phyloP scores from a whole-genome alignment of 2,329 filamentous ascomycete species.

The Neopestalotiopsis sp. region DNA sequence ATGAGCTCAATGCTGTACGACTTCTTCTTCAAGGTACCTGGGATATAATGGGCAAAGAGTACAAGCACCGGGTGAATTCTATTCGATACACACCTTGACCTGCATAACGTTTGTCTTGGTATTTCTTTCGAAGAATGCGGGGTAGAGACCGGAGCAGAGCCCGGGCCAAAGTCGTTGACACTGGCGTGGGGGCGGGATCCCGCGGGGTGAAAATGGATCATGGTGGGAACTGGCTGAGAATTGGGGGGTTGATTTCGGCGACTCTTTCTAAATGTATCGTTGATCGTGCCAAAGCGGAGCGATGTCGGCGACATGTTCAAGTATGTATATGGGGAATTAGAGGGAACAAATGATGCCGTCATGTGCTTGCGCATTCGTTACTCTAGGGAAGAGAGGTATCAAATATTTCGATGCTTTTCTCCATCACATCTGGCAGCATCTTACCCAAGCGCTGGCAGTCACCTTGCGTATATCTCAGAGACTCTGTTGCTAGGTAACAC shows the following conservation, averaged over 20 bases:
- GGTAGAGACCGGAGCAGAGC: not conserved
- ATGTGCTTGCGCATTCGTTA: not conserved
- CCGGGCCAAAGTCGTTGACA: not conserved
- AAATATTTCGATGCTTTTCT: not conserved
- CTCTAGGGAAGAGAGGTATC: too few relatives aligned
- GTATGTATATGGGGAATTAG: not conserved
- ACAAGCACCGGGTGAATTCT: not conserved
- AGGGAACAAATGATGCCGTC: not conserved
- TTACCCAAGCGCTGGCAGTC: not conserved
- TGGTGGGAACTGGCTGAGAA: not conserved
- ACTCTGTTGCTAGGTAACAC: not conserved
- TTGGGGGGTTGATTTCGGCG: constrained; percentile 8
- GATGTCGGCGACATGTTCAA: constrained; percentile 7
- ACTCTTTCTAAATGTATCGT: not conserved
- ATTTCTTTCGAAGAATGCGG: not conserved
- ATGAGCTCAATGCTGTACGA: not conserved
- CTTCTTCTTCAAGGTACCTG: not conserved
- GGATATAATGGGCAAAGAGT: not conserved
- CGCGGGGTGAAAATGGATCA: not conserved
- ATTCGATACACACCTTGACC: not conserved
- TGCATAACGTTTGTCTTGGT: not conserved
- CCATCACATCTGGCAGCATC: not conserved
- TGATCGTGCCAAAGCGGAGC: constrained; percentile 6
- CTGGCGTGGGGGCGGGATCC: constrained; percentile 10
- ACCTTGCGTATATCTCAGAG: not conserved